A percentile compares a stretch with the other conserved stretches of the same genome.
These are phyloP conservation scores for Corniculantispora saksenae DNA, from an alignment of 2,329 filamentous ascomycete species.

Conservation along the genomic window DNA sequence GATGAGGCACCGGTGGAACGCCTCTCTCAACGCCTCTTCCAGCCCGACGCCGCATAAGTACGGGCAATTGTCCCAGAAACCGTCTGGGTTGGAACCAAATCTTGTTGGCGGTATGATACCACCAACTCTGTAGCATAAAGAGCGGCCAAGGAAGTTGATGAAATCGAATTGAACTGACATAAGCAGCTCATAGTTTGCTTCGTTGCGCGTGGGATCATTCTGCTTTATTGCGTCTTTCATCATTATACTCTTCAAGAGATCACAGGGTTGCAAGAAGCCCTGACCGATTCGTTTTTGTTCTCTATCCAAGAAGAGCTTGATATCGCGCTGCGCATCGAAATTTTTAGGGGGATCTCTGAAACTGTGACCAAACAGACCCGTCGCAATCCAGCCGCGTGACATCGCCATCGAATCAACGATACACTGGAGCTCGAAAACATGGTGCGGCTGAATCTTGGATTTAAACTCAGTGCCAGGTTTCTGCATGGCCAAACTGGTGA, in stretches of 20 bases:
- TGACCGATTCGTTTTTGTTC: conserved; percentile 27
- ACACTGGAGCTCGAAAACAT: conserved; percentile 52
- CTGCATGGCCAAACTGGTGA: conserved; percentile 49
- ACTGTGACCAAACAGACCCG: conserved; percentile 35
- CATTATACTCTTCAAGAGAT: neutral
- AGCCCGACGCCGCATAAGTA: conserved; percentile 49
- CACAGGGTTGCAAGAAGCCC: conserved; percentile 19
- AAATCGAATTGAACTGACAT: conserved; percentile 22
- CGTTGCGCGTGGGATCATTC: neutral
- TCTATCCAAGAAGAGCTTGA: conserved; percentile 46
- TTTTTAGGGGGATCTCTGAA: conserved; percentile 34
- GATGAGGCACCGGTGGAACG: conserved; percentile 35
- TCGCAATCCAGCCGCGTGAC: conserved; percentile 45
- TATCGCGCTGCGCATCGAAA: conserved; percentile 42
- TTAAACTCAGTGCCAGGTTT: conserved; percentile 40
- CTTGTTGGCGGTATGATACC: conserved; percentile 40
- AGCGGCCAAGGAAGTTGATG: conserved; percentile 23
- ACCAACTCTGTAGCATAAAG: conserved; percentile 18
- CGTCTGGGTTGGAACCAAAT: conserved; percentile 44
- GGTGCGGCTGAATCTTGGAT: conserved; percentile 44
- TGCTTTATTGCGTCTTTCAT: neutral
- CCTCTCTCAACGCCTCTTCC: conserved; percentile 43
- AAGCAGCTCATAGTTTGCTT: conserved; percentile 6
- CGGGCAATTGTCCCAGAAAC: conserved; percentile 50
- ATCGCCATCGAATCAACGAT: conserved; percentile 49